A percentile compares a stretch with the other conserved stretches of the same genome.
Conservation (phyloP, 31 red algal species). For the Odonthalia washingtoniensis region DNA sequence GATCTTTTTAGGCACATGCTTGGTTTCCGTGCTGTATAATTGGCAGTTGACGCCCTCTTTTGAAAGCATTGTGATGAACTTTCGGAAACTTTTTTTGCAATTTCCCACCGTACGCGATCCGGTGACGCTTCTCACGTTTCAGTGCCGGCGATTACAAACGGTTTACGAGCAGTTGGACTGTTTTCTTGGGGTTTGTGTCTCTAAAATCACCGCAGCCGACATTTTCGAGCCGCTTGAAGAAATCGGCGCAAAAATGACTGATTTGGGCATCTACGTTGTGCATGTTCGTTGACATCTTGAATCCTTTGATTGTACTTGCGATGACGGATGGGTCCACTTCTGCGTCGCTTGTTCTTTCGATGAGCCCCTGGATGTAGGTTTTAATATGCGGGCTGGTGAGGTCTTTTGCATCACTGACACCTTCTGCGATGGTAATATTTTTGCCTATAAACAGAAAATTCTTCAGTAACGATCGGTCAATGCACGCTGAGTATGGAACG, state of each 20-base stretch:
- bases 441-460: no score
- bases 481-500: no score
- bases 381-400: background rate
- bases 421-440: no score
- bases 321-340: no score
- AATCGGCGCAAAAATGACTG: background rate
- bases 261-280: slow-evolving; percentile 5
- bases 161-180: background rate
- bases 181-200: slow-evolving; percentile 38
- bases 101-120: slow-evolving; percentile 11
- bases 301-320: no score
- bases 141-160: background rate
- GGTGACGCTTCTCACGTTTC: slow-evolving; percentile 38
- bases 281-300: slow-evolving; percentile 7
- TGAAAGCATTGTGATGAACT: slow-evolving; percentile 29
- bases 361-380: background rate
- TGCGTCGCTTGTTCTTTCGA: background rate
- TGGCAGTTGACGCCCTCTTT: slow-evolving; percentile 42
- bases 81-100: slow-evolving; percentile 35
- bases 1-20: background rate
- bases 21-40: background rate
- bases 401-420: background rate
- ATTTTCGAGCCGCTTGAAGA: slow-evolving; percentile 30
- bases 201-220: slow-evolving; percentile 18
- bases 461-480: slow-evolving; percentile 17